Evolutionary conservation across 768 basidiomycete species (phyloP).

Genomic region (Flagelloscypha sp.): DNA sequence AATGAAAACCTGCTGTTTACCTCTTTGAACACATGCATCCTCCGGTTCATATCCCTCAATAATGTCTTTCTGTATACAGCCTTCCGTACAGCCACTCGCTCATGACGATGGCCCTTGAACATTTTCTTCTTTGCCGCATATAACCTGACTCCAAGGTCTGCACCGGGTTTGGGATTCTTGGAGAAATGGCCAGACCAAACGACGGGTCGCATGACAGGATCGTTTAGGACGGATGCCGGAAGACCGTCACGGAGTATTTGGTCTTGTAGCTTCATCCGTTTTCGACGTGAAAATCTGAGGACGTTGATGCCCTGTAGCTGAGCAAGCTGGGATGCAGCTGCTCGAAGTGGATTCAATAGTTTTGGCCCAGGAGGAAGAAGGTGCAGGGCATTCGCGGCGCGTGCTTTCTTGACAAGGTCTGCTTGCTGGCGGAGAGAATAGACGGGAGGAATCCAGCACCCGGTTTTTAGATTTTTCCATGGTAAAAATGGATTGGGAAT

Average conservation of each 20-base stretch:
- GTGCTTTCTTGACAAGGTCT: conserved; percentile 68
- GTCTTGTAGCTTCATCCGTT: too few species aligned
- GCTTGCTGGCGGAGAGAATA: conserved; percentile 74
- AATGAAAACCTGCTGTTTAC: conserved; percentile 28
- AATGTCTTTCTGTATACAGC: conserved; percentile 43
- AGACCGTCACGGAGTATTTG: too few species aligned
- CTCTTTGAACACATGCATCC: conserved; percentile 57
- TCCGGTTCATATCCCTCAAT: conserved; percentile 62
- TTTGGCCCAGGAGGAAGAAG: conserved; percentile 68
- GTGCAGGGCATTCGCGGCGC: conserved; percentile 39
- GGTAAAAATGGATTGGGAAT: conserved; percentile 69
- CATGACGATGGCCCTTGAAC: conserved; percentile 94
- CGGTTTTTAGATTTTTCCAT: conserved; percentile 46
- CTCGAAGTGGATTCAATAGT: conserved; percentile 21
- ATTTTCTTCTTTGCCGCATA: conserved; percentile 74
- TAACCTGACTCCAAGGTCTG: conserved; percentile 51
- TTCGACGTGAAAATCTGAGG: conserved; percentile 20
- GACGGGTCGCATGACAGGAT: conserved; percentile 21
- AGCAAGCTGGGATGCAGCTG: conserved; percentile 12
- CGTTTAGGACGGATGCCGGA: conserved; percentile 6
- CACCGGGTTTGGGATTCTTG: too few species aligned
- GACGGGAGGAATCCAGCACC: conserved; percentile 59
- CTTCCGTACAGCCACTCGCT: conserved; percentile 45
- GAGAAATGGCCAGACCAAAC: conserved; percentile 20
- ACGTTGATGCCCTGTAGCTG: conserved; percentile 5